phyloP scores from a whole-genome alignment of 2,329 filamentous ascomycete species.

The Claviceps lovelessii region DNA sequence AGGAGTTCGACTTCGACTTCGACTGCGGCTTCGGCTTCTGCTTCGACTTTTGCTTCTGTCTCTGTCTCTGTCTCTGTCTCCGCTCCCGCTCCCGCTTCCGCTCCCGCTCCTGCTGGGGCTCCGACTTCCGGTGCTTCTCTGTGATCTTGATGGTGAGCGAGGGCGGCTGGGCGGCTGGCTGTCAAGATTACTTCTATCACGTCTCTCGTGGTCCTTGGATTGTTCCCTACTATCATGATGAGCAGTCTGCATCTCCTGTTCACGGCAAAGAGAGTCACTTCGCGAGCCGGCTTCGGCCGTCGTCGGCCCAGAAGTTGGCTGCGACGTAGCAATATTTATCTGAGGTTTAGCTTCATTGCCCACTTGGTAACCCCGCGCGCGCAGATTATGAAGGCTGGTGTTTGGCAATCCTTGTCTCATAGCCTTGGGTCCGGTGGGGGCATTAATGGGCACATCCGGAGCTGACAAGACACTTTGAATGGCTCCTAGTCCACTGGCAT shows the following conservation, averaged over 20 bases:
- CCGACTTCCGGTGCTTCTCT: slow-evolving; percentile 18
- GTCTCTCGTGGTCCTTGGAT: slow-evolving; percentile 12
- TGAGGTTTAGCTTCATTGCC: slow-evolving; percentile 26
- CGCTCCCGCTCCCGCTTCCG: slow-evolving; percentile 6
- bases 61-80: slow-evolving; percentile 13
- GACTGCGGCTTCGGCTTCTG: slow-evolving; percentile 10
- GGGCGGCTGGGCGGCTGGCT: slow-evolving; percentile 7
- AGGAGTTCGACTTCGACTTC: slow-evolving; percentile 7
- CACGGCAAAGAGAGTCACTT: slow-evolving; percentile 32
- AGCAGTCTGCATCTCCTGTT: slow-evolving; percentile 20
- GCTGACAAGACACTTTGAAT: slow-evolving; percentile 20
- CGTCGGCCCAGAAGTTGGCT: slow-evolving; percentile 3
- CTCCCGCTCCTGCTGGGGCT: slow-evolving; percentile 13
- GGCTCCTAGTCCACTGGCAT: slow-evolving; percentile 13
- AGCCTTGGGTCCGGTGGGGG: slow-evolving; percentile 84
- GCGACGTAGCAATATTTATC: slow-evolving; percentile 6
- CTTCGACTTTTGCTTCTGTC: slow-evolving; percentile 7
- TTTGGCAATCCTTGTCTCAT: slow-evolving; percentile 84
- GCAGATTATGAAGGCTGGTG: slow-evolving; percentile 55
- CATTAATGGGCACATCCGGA: slow-evolving; percentile 45
- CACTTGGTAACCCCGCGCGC: slow-evolving; percentile 37
- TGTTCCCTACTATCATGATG: slow-evolving; percentile 18
- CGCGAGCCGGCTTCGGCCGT: slow-evolving; percentile 19
- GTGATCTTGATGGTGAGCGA: slow-evolving; percentile 21
- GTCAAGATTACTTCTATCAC: slow-evolving; percentile 12